A percentile compares a stretch with the other conserved stretches of the same genome.
Conservation (phyloP, 2,329 filamentous ascomycete genomes). For the Beauveria pseudobassiana region DNA sequence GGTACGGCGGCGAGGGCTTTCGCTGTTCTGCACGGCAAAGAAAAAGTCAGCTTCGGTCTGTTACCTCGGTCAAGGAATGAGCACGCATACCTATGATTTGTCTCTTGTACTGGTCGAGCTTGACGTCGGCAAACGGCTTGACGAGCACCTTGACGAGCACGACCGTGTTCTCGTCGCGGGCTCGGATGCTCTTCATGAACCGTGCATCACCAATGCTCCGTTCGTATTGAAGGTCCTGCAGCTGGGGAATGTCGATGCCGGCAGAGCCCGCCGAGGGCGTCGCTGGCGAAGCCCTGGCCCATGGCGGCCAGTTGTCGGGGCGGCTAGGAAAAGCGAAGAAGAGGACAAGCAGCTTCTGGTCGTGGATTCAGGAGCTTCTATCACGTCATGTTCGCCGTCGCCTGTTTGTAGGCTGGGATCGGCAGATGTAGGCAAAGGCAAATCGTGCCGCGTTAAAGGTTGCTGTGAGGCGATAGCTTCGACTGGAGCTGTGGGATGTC, state of each 20-base stretch:
- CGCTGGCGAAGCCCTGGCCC: constrained; percentile 93
- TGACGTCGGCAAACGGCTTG: constrained; percentile 80
- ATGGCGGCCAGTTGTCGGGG: constrained; percentile 39
- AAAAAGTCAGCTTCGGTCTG: not conserved
- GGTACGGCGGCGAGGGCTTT: constrained; percentile 70
- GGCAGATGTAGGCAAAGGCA: not conserved
- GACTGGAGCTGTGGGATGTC: not conserved
- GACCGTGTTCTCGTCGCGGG: constrained; percentile 80
- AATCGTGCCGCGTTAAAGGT: not conserved
- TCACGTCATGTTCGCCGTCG: not conserved
- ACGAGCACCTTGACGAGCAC: constrained; percentile 92
- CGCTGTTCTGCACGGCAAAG: constrained; percentile 57
- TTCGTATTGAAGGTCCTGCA: constrained; percentile 86
- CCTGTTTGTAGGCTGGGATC: not conserved
- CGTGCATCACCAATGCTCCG: constrained; percentile 84
- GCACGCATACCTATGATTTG: constrained; percentile 57
- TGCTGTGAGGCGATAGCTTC: not conserved
- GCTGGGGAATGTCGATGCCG: constrained; percentile 87
- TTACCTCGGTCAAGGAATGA: too few relatives aligned
- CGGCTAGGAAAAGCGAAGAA: not conserved
- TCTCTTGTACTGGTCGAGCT: constrained; percentile 70
- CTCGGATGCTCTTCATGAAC: constrained; percentile 95
- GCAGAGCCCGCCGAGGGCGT: constrained; percentile 86
- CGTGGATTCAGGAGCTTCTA: not conserved
- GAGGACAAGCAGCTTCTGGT: not conserved